phyloP scores from a whole-genome alignment of 352 stramenopile genomes.

The Globisporangium spiculum region DNA sequence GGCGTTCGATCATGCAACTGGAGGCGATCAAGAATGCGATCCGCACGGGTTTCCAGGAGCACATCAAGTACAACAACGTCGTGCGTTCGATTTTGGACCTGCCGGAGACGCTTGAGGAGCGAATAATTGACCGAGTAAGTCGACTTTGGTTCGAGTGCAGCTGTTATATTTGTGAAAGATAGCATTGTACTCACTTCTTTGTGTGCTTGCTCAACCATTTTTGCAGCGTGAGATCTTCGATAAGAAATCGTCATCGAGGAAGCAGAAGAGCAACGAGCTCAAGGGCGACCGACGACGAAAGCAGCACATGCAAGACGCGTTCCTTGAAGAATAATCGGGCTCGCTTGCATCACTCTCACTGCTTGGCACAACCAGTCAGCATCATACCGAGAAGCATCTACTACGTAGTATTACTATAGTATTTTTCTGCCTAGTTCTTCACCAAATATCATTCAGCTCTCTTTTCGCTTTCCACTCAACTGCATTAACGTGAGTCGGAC shows the following conservation, averaged over 20 bases:
- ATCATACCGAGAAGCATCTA: neutral
- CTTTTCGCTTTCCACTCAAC: neutral
- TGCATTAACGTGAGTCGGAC: neutral
- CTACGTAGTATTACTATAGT: neutral
- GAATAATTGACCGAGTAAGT: constrained; percentile 67
- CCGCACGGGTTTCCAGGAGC: constrained; percentile 68
- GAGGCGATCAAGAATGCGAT: constrained; percentile 79
- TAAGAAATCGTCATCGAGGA: constrained; percentile 74
- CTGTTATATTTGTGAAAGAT: neutral
- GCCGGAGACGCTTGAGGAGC: constrained; percentile 72
- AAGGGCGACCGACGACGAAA: constrained; percentile 78
- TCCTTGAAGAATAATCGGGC: constrained; percentile 48
- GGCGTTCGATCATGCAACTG: constrained; percentile 80
- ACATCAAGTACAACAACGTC: constrained; percentile 90
- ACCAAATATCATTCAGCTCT: neutral
- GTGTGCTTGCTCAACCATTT: constrained; percentile 2
- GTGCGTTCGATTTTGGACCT: constrained; percentile 73
- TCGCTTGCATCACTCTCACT: neutral
- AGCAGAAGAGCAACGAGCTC: constrained; percentile 79
- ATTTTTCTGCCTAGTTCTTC: constrained; percentile 5
- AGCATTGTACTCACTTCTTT: neutral
- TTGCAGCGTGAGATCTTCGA: constrained; percentile 72
- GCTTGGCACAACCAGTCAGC: neutral
- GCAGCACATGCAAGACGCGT: constrained; percentile 73
- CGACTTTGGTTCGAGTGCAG: neutral